Evolutionary conservation across 228 moss, liverwort and hornwort genomes (phyloP).

Genomic region (Sphagnum fallax): DNA sequence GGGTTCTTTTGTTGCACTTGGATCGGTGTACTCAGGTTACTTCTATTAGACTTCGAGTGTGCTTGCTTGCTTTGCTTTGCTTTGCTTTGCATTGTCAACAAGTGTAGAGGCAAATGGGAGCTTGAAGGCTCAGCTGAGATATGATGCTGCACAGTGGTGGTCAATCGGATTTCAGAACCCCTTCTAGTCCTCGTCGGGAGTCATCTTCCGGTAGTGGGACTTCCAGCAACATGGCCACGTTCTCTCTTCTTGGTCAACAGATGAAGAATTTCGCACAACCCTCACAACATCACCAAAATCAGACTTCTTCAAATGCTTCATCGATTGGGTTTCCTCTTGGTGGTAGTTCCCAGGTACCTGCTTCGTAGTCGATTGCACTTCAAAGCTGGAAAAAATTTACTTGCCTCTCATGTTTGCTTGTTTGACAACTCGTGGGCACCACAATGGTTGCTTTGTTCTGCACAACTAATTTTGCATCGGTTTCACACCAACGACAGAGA

Average conservation of each 20-base stretch:
- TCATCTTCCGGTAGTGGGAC: conserved; percentile 14
- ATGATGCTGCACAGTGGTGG: conserved; percentile 48
- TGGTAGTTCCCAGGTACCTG: conserved; percentile 24
- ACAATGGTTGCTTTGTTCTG: neutral
- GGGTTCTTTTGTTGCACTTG: too few relatives aligned
- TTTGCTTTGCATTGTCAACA: too few relatives aligned
- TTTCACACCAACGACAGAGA: neutral
- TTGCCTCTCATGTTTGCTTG: neutral
- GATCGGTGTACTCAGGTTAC: too few relatives aligned
- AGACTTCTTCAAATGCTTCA: conserved; percentile 15
- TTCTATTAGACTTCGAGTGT: too few relatives aligned
- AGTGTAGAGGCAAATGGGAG: too few relatives aligned
- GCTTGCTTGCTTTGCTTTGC: too few relatives aligned
- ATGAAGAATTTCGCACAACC: conserved; percentile 36
- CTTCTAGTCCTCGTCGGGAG: conserved; percentile 40
- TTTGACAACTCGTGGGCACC: neutral
- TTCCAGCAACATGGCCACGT: conserved; percentile 22
- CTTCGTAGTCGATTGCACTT: neutral
- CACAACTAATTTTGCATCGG: neutral
- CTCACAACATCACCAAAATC: conserved; percentile 43
- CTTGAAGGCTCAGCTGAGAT: too few relatives aligned
- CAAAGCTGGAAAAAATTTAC: neutral
- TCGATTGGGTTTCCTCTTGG: conserved; percentile 41
- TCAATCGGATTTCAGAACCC: conserved; percentile 24
- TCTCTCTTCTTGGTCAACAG: conserved; percentile 69